These are phyloP conservation scores for Aspergillus sp. DNA, from an alignment of 2,329 filamentous ascomycete species.

Conservation along the genomic window DNA sequence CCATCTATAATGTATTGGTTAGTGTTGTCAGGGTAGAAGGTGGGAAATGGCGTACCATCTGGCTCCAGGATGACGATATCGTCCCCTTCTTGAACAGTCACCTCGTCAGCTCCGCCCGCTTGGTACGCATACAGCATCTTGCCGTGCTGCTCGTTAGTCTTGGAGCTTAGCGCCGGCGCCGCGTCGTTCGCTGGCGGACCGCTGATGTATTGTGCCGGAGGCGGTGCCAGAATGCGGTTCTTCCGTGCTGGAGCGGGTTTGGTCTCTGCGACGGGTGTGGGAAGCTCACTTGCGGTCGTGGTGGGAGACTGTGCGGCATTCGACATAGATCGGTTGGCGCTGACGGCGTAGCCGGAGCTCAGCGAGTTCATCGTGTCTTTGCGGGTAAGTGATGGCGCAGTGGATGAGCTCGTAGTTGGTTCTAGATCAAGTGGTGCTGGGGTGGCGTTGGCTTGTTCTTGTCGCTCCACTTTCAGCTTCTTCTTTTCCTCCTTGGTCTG, in stretches of 20 bases:
- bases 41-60: conserved; percentile 66
- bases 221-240: conserved; percentile 81
- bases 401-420: conserved; percentile 47
- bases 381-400: conserved; percentile 69
- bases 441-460: conserved; percentile 70
- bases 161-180: conserved; percentile 34
- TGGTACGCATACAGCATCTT: conserved; percentile 92
- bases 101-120: conserved; percentile 75
- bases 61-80: conserved; percentile 78
- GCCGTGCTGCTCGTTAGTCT: conserved; percentile 62
- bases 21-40: not conserved
- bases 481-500: conserved; percentile 93
- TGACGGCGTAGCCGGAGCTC: conserved; percentile 82
- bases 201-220: conserved; percentile 76
- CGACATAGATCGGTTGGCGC: conserved; percentile 73
- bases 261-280: conserved; percentile 23
- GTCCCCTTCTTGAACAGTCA: conserved; percentile 75
- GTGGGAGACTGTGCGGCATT: conserved; percentile 59
- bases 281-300: conserved; percentile 44
- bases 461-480: conserved; percentile 82
- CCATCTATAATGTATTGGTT: conserved; percentile 63
- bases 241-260: conserved; percentile 48
- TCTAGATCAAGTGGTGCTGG: conserved; percentile 38
- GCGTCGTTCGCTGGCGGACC: conserved; percentile 52
- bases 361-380: conserved; percentile 89